These are phyloP conservation scores for Oehlia diaphana DNA, from an alignment of 192 early-diverging fungal genomes.

Conservation along the genomic window DNA sequence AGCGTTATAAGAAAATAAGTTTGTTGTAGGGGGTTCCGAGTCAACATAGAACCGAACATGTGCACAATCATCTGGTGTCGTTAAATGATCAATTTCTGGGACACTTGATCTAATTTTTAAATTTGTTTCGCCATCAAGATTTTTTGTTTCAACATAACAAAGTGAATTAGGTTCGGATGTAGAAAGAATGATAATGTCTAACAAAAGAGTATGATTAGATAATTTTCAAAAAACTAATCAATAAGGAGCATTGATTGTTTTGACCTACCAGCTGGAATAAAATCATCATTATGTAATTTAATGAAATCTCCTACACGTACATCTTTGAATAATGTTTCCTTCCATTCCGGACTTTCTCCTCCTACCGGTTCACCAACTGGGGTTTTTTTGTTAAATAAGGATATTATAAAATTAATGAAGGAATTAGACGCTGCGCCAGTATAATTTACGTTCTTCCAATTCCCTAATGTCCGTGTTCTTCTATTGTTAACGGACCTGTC, in stretches of 20 bases:
- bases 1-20: slow-evolving; percentile 66
- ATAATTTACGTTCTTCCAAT: slow-evolving; percentile 59
- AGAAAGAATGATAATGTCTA: slow-evolving; percentile 66
- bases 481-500: slow-evolving; percentile 77
- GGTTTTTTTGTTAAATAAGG: neutral
- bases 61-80: slow-evolving; percentile 57
- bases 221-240: neutral
- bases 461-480: slow-evolving; percentile 44
- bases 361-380: neutral
- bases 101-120: slow-evolving; percentile 67
- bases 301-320: slow-evolving; percentile 89
- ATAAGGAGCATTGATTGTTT: neutral
- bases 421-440: neutral
- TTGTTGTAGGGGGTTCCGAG: slow-evolving; percentile 59
- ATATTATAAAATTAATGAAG: slow-evolving; percentile 24
- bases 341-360: slow-evolving; percentile 47
- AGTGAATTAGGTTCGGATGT: slow-evolving; percentile 64
- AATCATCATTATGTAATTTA: slow-evolving; percentile 77
- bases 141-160: slow-evolving; percentile 77
- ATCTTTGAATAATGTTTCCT: slow-evolving; percentile 61
- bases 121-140: slow-evolving; percentile 83
- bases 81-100: slow-evolving; percentile 48
- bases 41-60: slow-evolving; percentile 48
- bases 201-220: neutral
- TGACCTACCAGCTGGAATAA: slow-evolving; percentile 73